Evolutionary conservation across 1,284 basidiomycete genomes (phyloP), one percentile per base, ranked within the genome.

Genomic region (Cryptococcus amylolentus): DNA sequence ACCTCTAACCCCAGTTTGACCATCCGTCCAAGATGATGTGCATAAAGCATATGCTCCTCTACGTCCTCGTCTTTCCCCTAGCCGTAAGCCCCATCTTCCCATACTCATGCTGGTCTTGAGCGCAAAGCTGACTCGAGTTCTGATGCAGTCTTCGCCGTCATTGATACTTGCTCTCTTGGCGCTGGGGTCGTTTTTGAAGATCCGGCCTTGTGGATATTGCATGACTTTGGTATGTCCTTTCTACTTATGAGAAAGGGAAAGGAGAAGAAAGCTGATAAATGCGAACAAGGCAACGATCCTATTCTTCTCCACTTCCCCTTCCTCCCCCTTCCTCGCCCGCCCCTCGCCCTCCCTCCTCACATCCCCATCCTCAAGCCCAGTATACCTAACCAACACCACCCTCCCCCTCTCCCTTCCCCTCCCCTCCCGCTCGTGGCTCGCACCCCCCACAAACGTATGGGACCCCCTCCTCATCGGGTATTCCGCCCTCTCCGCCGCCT

Each of bases 21-120:
- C 14, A n/a, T 8, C 27, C 12, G 35, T 49, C 44, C 59, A 62
- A 54, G 49, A 66, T 70, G 68, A 64, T 65, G 63, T 70, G 68
- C 48, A 59, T 70, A 28, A 66, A 88, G 86, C 86, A 82, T 86
- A 61, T 88, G 85, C 58, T 88, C 86, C 80, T 86, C 86, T 77
- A 86, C 87, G 66, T 84, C 84, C 55, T 88, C 84, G 54, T 72
- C 40, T 56, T 71, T 5, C 65, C 63, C 10, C 58, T 70, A 52
- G 60, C 67, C 1, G 67, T 68, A 55, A 58, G 69, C 66, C 28
- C 35, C 18, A 26, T 18, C 20, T 18, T n/a, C 27, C 18, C 42
- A 35, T 8, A 37, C 45, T 23, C 5, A 48, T 41, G 16, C 4
- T 23, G 23, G 2, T 3, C 23, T 3, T 23, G 23, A 23, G 8